Percentiles rank a stretch among this genome's conserved stretches.
Evolutionary conservation across 805 yeast genomes (phyloP).

Genomic region (Pichia ethanolica): DNA sequence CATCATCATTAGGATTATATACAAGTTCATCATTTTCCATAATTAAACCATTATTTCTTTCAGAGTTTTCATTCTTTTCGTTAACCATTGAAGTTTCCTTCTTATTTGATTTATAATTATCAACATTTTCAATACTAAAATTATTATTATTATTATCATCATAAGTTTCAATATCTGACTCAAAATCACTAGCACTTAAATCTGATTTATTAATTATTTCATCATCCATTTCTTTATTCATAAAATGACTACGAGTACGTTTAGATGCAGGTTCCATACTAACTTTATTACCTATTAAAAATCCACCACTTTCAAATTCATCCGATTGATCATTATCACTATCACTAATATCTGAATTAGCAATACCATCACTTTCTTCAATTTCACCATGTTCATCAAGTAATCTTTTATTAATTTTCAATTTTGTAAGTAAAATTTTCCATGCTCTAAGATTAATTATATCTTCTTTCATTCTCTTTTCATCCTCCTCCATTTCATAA

Average conservation of each 20-base stretch:
- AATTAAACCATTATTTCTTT: background rate
- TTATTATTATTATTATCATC: background rate
- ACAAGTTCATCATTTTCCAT: background rate
- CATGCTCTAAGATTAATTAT: conserved; percentile 45
- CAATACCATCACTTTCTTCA: conserved; percentile 14
- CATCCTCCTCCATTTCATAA: conserved; percentile 41
- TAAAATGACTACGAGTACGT: conserved; percentile 8
- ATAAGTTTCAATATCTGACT: conserved; percentile 1
- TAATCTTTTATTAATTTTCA: conserved; percentile 41
- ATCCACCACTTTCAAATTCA: conserved; percentile 20
- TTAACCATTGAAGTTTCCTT: background rate
- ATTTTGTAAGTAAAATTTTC: conserved; percentile 44
- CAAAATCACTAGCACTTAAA: conserved; percentile 14
- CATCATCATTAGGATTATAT: conserved; percentile 5
- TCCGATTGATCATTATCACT: background rate
- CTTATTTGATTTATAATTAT: background rate
- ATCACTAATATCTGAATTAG: background rate
- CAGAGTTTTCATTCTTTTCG: background rate
- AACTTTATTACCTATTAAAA: conserved; percentile 6
- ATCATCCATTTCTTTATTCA: conserved; percentile 7
- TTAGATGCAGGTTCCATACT: conserved; percentile 6
- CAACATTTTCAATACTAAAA: background rate
- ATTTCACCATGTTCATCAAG: conserved; percentile 42
- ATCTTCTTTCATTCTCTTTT: conserved; percentile 36
- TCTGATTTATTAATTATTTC: conserved; percentile 13